Conservation (phyloP, 495 filamentous ascomycete genomes). For the Hamigera avellanea region DNA sequence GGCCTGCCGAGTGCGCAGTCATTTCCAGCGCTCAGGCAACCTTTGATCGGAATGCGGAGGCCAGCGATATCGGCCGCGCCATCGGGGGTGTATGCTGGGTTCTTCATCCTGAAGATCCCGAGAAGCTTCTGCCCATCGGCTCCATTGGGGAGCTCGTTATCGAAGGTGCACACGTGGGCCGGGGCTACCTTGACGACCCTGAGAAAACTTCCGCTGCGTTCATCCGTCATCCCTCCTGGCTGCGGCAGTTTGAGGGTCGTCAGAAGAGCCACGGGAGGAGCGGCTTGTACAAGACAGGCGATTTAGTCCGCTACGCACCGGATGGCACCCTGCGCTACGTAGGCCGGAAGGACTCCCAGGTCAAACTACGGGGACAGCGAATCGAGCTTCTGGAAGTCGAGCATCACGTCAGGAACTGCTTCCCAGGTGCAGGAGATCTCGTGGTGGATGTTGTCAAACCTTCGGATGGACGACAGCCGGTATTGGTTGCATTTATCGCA, state of each 20-base stretch:
- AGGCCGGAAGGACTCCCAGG: constrained; percentile 22
- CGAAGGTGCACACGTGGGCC: constrained; percentile 20
- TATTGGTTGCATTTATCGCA: not conserved
- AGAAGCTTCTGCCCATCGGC: constrained; percentile 20
- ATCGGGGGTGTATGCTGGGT: constrained; percentile 28
- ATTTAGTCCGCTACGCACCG: not conserved
- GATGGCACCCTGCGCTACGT: constrained; percentile 6
- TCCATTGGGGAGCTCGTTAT: constrained; percentile 27
- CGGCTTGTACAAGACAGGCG: not conserved
- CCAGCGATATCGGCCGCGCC: constrained; percentile 20
- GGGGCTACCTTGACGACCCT: constrained; percentile 26
- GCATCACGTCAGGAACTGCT: not conserved
- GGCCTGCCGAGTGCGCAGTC: constrained; percentile 28
- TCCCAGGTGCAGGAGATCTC: not conserved
- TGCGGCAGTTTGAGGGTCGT: not conserved
- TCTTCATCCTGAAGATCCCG: constrained; percentile 16
- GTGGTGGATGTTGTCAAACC: not conserved
- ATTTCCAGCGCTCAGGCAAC: constrained; percentile 8
- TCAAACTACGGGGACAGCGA: constrained; percentile 3
- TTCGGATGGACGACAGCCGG: not conserved
- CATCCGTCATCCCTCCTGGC: constrained; percentile 6
- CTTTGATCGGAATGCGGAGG: not conserved
- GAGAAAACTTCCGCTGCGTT: constrained; percentile 19
- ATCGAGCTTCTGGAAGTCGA: constrained; percentile 1
- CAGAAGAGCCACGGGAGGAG: not conserved